Base-by-base conservation (phyloP, 1,284 basidiomycete species). In the Earliella scabrosa region DNA sequence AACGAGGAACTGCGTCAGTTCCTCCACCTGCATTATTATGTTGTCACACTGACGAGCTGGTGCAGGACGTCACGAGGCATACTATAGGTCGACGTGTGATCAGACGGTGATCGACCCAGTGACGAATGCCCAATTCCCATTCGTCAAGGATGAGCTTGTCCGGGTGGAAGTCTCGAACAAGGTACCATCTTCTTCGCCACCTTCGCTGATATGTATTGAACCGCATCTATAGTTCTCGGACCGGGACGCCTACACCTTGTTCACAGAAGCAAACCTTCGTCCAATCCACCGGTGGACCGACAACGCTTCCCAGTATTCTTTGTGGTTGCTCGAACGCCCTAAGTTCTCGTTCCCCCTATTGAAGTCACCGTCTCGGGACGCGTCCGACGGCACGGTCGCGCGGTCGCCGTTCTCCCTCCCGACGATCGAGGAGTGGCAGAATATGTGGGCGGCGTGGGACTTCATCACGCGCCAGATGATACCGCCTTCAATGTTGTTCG, bases 321-420 rank as follows among this genome's bases (percentile, higher is more conserved):
- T 98, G 27, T 98, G 93, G 91, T 82, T 98, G 1, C 81, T 98
- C 24, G 95, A 98, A 72, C 87, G 93, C 21, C 93, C 95, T 1
- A 74, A 82, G 0, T 93, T 97, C 74, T 73, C 75, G 35, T 96
- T 97, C 76, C 86, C 85, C 40, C 75, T 83, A 0, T 71, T 88
- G 1, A 68, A 48, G 52, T 59, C 56, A 58, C 71, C 58, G 48
- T 59, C 56, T 58, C 71, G 57, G 48, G 70, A 57, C 49, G 65
- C 50, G 66, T 38, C 52, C 47, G 48, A 72, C 63, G 62, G 50
- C 24, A 21, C 10, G 2, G 49, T 48, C 2, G 35, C 45, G 21
- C 50, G 58, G 3, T 63, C 56, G 23, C 81, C 82, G 0, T 88
- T 84, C 70, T 86, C 88, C 34, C 73, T 95, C 20, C 96, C 97